A percentile compares a stretch with the other conserved stretches of the same genome.
These are phyloP conservation scores for Cladobotryum mycophilum DNA, from an alignment of 2,329 filamentous ascomycete species.

Conservation along the genomic window DNA sequence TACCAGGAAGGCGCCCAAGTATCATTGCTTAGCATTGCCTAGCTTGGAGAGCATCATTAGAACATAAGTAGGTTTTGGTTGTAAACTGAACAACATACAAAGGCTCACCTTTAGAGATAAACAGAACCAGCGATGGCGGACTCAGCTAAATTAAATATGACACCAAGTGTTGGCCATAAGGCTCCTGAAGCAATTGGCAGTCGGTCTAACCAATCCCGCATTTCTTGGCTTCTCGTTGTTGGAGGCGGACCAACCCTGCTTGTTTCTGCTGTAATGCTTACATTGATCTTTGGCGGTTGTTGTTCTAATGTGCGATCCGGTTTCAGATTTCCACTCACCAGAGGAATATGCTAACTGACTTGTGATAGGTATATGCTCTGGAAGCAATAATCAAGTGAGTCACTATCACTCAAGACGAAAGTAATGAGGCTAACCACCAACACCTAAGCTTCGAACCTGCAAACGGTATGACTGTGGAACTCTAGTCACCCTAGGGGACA, in stretches of 20 bases:
- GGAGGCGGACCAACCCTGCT: constrained; percentile 32
- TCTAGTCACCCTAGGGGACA: not conserved
- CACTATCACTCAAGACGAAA: not conserved
- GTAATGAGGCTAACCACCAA: not conserved
- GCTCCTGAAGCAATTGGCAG: not conserved
- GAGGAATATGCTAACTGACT: not conserved
- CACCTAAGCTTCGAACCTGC: constrained; percentile 65
- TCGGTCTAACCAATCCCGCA: not conserved
- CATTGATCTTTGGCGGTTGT: constrained; percentile 90
- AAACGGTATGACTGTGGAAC: constrained; percentile 53
- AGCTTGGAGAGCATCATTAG: too few species aligned
- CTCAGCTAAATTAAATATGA: not conserved
- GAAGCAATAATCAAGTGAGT: constrained; percentile 91
- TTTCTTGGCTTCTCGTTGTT: not conserved
- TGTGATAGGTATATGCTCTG: constrained; percentile 79
- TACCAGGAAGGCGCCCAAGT: too few species aligned
- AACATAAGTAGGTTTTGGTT: too few species aligned
- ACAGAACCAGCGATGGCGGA: not conserved
- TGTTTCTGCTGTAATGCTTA: constrained; percentile 61
- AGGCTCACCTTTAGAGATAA: too few species aligned
- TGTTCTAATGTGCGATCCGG: constrained; percentile 71
- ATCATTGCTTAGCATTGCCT: too few species aligned
- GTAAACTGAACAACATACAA: too few species aligned
- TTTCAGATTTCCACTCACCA: not conserved
- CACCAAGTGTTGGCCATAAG: not conserved